These are phyloP conservation scores for Cystofilobasidium bisporidii DNA, from an alignment of 768 basidiomycete species.

Conservation along the genomic window DNA sequence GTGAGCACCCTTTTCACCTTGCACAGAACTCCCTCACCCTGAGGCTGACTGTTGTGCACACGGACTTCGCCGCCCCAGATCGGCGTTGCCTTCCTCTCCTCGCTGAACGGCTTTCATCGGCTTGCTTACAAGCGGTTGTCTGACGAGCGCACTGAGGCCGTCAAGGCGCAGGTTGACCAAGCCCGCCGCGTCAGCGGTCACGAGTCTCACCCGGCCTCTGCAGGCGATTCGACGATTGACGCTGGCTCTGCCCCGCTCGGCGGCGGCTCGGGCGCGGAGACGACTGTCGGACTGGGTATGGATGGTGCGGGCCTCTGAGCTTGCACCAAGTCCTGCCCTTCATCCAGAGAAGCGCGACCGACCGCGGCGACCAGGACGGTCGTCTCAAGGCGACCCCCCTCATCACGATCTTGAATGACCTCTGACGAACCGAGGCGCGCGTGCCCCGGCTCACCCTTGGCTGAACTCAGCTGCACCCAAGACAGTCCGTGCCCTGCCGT, in stretches of 20 bases:
- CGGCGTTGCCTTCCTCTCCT: constrained; percentile 64
- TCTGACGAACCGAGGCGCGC: no score
- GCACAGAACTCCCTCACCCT: no score
- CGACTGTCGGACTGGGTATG: background rate
- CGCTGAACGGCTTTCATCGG: constrained; percentile 78
- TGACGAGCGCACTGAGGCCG: constrained; percentile 18
- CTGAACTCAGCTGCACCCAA: no score
- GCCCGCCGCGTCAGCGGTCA: background rate
- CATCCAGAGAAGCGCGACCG: no score
- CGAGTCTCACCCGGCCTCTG: background rate
- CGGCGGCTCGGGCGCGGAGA: background rate
- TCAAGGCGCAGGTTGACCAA: background rate
- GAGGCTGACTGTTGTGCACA: background rate
- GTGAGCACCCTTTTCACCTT: constrained; percentile 43
- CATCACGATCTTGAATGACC: background rate
- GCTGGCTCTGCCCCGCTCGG: background rate
- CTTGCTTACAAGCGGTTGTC: constrained; percentile 72
- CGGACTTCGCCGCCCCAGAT: constrained; percentile 46
- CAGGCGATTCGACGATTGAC: no score
- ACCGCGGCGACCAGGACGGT: no score
- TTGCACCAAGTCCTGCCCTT: accelerated
- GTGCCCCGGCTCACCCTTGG: no score
- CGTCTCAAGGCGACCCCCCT: background rate
- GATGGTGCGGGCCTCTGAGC: background rate
- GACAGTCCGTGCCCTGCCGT: no score